phyloP scores from a whole-genome alignment of 2,329 filamentous ascomycete species.

The Graphilbum ipis-grandicollis region DNA sequence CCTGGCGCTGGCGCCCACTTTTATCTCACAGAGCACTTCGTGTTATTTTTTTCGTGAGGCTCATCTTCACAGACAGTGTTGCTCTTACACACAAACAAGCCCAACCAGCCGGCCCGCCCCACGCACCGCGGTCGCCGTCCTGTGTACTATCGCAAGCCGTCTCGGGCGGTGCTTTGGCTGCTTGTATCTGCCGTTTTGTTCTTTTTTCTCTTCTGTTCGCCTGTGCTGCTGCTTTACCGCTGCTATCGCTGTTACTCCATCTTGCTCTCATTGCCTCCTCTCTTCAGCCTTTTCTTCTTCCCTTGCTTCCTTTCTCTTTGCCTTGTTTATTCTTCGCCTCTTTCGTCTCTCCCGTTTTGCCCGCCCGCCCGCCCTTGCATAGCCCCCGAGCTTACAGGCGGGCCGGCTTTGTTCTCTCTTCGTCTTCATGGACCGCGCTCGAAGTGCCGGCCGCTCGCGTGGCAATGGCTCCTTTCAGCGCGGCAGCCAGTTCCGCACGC shows the following conservation, averaged over 20 bases:
- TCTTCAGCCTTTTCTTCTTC: background rate
- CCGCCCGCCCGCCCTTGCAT: too few species aligned
- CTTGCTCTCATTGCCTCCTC: background rate
- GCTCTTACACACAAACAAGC: slow-evolving; percentile 4
- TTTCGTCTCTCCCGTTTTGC: too few species aligned
- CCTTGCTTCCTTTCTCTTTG: too few species aligned
- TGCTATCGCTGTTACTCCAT: too few species aligned
- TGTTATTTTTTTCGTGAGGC: slow-evolving; percentile 1
- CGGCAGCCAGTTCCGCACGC: slow-evolving; percentile 5
- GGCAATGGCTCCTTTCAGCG: slow-evolving; percentile 6
- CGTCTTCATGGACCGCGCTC: slow-evolving; percentile 8
- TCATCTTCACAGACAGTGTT: slow-evolving; percentile 1
- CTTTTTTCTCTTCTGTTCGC: too few species aligned
- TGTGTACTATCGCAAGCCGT: background rate
- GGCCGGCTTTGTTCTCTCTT: background rate
- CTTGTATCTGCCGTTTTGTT: background rate
- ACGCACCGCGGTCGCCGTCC: background rate
- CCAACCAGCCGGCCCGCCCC: background rate
- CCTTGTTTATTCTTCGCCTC: background rate
- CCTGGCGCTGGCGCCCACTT: background rate
- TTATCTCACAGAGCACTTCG: background rate
- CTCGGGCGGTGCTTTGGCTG: too few species aligned
- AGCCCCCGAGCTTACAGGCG: background rate
- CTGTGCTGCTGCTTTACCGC: too few species aligned
- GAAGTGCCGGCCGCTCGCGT: slow-evolving; percentile 10